Evolutionary conservation across 345 rosid species (phyloP).

Genomic region (Chamaenerion angustifolium): DNA sequence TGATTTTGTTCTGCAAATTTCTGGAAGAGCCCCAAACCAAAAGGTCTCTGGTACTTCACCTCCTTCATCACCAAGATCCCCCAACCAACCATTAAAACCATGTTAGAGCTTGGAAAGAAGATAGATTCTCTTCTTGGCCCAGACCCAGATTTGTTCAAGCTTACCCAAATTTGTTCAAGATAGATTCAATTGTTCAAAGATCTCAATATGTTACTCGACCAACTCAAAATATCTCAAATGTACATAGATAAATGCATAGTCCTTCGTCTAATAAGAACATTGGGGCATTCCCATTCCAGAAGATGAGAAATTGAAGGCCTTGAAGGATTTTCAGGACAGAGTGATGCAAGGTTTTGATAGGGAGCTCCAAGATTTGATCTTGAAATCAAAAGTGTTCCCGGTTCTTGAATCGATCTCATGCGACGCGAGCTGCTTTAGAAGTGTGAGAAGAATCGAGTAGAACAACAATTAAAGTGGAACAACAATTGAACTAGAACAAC

Average conservation of each 20-base stretch:
- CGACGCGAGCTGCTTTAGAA: conserved; percentile 14
- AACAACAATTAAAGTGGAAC: no score
- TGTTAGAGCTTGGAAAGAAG: no score
- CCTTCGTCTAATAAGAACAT: no score
- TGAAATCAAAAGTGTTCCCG: conserved; percentile 29
- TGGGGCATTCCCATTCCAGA: no score
- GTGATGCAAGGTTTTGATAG: conserved; percentile 32
- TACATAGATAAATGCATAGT: no score
- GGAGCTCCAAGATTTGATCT: conserved; percentile 34
- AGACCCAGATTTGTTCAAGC: conserved; percentile 16
- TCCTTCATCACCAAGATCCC: conserved; percentile 17
- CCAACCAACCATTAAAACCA: conserved; percentile 9
- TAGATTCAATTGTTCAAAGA: conserved; percentile 12
- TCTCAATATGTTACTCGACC: conserved; percentile 23
- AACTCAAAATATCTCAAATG: conserved; percentile 15
- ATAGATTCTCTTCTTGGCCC: conserved; percentile 6
- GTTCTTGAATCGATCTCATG: conserved; percentile 16
- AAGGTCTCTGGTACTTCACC: conserved; percentile 24
- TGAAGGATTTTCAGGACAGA: conserved; percentile 26
- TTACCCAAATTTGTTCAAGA: no score
- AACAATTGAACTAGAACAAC: no score
- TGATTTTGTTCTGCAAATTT: no score
- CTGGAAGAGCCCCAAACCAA: no score
- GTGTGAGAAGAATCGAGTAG: conserved; percentile 21
- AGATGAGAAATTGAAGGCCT: conserved; percentile 15